phyloP scores from a whole-genome alignment of 805 yeast genomes.

The Hanseniaspora lindneri region DNA sequence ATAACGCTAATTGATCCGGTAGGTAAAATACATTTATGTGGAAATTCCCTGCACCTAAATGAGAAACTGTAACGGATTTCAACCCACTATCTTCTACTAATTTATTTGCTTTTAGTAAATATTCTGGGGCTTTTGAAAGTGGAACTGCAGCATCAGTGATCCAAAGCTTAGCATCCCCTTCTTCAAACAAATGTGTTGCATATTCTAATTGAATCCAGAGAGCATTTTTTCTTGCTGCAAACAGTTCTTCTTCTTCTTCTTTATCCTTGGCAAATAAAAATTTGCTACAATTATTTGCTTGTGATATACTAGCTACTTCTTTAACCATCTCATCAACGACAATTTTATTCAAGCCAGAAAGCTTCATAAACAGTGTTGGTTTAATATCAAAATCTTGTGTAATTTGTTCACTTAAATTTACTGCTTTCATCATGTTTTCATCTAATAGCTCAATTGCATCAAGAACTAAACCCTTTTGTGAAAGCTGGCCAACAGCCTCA shows the following conservation, averaged over 20 bases:
- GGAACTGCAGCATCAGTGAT: conserved; percentile 91
- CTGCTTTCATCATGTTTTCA: conserved; percentile 57
- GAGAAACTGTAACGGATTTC: conserved; percentile 62
- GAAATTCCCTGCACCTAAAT: conserved; percentile 87
- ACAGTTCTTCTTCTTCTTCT: conserved; percentile 59
- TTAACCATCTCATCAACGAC: conserved; percentile 43
- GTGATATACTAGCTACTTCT: conserved; percentile 36
- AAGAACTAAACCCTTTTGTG: conserved; percentile 55
- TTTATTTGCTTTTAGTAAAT: conserved; percentile 49
- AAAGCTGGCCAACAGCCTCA: conserved; percentile 51
- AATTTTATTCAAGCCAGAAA: conserved; percentile 49
- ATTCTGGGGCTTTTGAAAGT: conserved; percentile 50
- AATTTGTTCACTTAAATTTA: conserved; percentile 50
- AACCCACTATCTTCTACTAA: conserved; percentile 50
- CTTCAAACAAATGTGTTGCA: conserved; percentile 39
- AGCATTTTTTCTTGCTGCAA: conserved; percentile 75
- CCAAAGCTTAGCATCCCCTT: conserved; percentile 57
- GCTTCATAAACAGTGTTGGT: conserved; percentile 65
- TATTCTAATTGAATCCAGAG: conserved; percentile 57
- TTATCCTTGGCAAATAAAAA: conserved; percentile 54
- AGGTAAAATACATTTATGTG: conserved; percentile 65
- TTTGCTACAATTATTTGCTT: conserved; percentile 36
- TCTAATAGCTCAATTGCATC: conserved; percentile 76
- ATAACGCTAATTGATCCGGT: conserved; percentile 39
- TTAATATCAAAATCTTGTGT: conserved; percentile 47